Percentiles rank a stretch among this genome's conserved stretches.
Evolutionary conservation across 164 flowering plant species (phyloP).

Genomic region (Umbellularia californica): DNA sequence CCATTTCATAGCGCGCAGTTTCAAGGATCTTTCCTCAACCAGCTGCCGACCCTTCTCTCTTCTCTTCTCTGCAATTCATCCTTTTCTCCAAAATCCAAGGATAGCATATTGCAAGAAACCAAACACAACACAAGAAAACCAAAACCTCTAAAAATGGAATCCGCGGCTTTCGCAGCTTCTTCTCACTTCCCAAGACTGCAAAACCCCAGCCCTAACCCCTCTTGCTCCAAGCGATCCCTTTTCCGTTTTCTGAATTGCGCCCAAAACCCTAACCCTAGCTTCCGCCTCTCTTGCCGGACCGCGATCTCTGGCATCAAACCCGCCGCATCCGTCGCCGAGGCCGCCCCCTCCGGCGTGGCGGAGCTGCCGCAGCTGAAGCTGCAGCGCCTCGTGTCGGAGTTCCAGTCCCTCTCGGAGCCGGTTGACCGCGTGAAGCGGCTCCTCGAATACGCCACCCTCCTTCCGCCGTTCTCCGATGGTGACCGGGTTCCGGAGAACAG

Average conservation of each 20-base stretch:
- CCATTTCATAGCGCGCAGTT: not conserved
- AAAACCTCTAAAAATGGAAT: not conserved
- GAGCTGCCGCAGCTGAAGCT: slow-evolving; percentile 31
- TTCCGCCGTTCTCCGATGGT: slow-evolving; percentile 42
- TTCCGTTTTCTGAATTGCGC: slow-evolving; percentile 12
- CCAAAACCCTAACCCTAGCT: slow-evolving; percentile 17
- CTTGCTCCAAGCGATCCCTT: not conserved
- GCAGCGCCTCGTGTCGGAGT: slow-evolving; percentile 44
- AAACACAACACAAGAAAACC: not conserved
- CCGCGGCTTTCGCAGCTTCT: not conserved
- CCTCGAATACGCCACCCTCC: slow-evolving; percentile 49
- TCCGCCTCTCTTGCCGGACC: slow-evolving; percentile 8
- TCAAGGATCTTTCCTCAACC: slow-evolving; percentile 6
- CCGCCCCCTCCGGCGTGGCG: slow-evolving; percentile 8
- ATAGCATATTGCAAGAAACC: not conserved
- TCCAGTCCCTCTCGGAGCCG: slow-evolving; percentile 53
- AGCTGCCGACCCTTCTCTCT: too few species aligned
- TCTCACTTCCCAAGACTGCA: not conserved
- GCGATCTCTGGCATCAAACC: slow-evolving; percentile 22
- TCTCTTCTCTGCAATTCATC: too few species aligned
- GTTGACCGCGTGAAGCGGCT: slow-evolving; percentile 71
- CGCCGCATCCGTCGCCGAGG: slow-evolving; percentile 29
- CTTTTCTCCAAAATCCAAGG: not conserved
- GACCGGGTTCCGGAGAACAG: slow-evolving; percentile 43
- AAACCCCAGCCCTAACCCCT: not conserved